Conservation (phyloP, 2,329 filamentous ascomycete genomes). For the Aureobasidium namibiae region DNA sequence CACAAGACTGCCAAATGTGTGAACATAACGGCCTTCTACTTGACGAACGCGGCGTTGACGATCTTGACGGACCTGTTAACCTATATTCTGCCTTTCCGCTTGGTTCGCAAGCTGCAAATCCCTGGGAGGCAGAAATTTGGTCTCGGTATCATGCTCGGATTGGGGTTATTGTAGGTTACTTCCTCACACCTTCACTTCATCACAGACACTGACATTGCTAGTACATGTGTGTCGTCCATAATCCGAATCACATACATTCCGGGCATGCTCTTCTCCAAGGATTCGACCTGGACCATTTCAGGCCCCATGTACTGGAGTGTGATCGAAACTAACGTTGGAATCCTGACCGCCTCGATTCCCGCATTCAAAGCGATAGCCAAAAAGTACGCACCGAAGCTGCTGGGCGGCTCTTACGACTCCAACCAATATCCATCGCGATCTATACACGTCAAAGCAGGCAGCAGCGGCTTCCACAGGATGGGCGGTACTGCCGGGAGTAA, state of each 20-base stretch:
- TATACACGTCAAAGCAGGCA: neutral
- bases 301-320: conserved; percentile 24
- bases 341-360: conserved; percentile 31
- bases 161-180: neutral
- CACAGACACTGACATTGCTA: neutral
- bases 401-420: conserved; percentile 15
- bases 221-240: neutral
- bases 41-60: neutral
- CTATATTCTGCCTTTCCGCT: neutral
- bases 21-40: neutral
- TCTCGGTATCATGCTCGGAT: neutral
- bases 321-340: conserved; percentile 29
- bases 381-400: conserved; percentile 26
- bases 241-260: conserved; percentile 6
- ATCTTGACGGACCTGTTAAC: conserved; percentile 2
- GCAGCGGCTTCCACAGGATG: conserved; percentile 3
- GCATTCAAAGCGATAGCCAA: conserved; percentile 30
- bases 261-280: conserved; percentile 4
- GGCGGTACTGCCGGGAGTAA: neutral
- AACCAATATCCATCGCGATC: neutral
- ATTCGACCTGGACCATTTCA: neutral
- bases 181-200: neutral
- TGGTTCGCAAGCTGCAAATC: conserved; percentile 3
- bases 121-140: neutral
- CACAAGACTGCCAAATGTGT: neutral